Conservation (phyloP, 2,329 filamentous ascomycete species). For the Aureobasidium pullulans region DNA sequence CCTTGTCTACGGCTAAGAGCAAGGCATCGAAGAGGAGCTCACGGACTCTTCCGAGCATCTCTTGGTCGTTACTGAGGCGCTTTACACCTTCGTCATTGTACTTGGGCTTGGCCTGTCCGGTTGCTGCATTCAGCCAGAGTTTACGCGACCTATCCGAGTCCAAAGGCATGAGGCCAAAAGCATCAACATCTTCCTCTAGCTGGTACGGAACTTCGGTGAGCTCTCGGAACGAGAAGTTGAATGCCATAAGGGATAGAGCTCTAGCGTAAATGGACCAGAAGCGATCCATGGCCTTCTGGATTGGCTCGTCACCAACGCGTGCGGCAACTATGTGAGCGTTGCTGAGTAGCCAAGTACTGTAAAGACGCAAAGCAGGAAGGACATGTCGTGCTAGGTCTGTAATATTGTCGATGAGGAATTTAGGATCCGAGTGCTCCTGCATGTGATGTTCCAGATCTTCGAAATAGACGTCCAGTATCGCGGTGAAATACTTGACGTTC, state of each 20-base stretch:
- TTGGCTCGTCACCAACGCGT: constrained; percentile 45
- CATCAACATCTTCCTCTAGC: constrained; percentile 61
- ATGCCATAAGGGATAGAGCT: constrained; percentile 44
- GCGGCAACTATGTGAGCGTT: constrained; percentile 48
- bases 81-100: constrained; percentile 44
- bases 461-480: constrained; percentile 62
- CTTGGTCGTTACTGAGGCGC: constrained; percentile 50
- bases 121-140: constrained; percentile 44
- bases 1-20: constrained; percentile 36
- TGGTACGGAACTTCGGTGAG: constrained; percentile 54
- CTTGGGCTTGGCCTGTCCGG: constrained; percentile 42
- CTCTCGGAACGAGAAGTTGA: constrained; percentile 51
- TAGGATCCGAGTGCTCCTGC: constrained; percentile 17
- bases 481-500: constrained; percentile 70
- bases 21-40: constrained; percentile 47
- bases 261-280: constrained; percentile 60
- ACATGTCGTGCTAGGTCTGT: constrained; percentile 54
- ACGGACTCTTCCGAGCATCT: constrained; percentile 59
- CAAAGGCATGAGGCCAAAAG: constrained; percentile 58
- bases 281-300: constrained; percentile 52
- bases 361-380: constrained; percentile 57
- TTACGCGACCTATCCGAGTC: constrained; percentile 42
- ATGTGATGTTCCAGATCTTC: constrained; percentile 33
- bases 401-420: constrained; percentile 42
- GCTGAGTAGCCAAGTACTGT: constrained; percentile 59